Conservation (phyloP, 129 eudicot species). For the Flaveria robusta region DNA sequence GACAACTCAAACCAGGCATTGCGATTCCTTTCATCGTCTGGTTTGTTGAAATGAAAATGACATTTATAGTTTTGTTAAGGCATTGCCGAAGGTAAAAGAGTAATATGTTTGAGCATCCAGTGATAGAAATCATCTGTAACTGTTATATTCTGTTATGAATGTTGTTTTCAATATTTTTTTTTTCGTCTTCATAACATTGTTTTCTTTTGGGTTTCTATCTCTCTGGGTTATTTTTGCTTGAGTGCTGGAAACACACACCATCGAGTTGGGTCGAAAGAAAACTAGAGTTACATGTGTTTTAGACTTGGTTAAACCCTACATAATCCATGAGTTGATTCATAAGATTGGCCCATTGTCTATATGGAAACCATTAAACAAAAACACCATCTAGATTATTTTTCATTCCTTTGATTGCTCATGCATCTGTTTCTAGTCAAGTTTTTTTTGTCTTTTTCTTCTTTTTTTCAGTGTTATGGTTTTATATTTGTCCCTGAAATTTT, state of each 20-base stretch:
- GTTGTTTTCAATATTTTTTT: constrained; percentile 9
- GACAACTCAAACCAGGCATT: constrained; percentile 78
- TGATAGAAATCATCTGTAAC: constrained; percentile 11
- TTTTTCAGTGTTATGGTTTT: too few species aligned
- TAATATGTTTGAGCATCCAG: background rate
- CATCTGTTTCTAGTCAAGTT: too few species aligned
- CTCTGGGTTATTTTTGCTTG: background rate
- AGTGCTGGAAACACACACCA: background rate
- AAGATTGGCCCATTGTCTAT: background rate
- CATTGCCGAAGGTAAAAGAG: background rate
- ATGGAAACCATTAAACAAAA: background rate
- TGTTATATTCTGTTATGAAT: background rate
- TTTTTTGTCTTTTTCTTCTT: too few species aligned
- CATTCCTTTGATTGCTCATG: too few species aligned
- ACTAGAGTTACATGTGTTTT: background rate
- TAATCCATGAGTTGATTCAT: background rate
- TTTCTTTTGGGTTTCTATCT: background rate
- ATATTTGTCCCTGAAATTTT: too few species aligned
- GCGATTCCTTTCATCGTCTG: constrained; percentile 69
- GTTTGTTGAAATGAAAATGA: constrained; percentile 44
- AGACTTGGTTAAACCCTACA: background rate
- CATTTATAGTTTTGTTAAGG: background rate
- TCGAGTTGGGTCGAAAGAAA: background rate
- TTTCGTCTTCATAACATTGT: background rate
- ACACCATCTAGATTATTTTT: too few species aligned